Evolutionary conservation across 495 filamentous ascomycete species (phyloP).

Genomic region (Penicillium canescens): DNA sequence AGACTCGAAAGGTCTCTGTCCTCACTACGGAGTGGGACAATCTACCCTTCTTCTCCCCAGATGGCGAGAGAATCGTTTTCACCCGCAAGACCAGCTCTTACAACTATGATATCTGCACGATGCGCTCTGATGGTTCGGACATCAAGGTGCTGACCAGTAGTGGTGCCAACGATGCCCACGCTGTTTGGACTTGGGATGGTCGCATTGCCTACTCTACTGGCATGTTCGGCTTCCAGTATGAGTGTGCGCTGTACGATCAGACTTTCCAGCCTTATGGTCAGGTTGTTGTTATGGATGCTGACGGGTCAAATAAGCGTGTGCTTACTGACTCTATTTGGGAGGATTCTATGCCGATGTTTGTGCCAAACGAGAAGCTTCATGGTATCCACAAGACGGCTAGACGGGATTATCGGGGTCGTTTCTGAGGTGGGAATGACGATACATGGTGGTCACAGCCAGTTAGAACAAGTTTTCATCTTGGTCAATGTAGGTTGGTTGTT

Average conservation of each 20-base stretch:
- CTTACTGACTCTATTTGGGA: constrained; percentile 36
- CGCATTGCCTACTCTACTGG: constrained; percentile 34
- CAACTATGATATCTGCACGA: constrained; percentile 41
- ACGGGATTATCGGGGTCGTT: too few species aligned
- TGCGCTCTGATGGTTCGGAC: constrained; percentile 36
- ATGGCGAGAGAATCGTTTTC: constrained; percentile 30
- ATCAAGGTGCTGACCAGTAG: constrained; percentile 32
- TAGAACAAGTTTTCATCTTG: too few species aligned
- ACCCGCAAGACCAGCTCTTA: constrained; percentile 27
- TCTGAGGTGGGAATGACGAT: too few species aligned
- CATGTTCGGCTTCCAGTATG: constrained; percentile 36
- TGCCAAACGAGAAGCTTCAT: constrained; percentile 14
- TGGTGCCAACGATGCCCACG: constrained; percentile 42
- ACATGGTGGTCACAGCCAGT: too few species aligned
- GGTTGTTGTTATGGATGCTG: constrained; percentile 34
- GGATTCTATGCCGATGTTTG: constrained; percentile 34
- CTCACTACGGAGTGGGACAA: constrained; percentile 35
- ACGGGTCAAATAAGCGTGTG: constrained; percentile 30
- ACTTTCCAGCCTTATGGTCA: constrained; percentile 40
- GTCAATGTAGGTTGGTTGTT: too few species aligned
- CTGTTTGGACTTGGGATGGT: constrained; percentile 39
- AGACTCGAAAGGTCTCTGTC: constrained; percentile 20
- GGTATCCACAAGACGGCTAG: too few species aligned
- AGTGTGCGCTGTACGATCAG: constrained; percentile 31
- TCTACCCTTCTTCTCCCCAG: constrained; percentile 30